Conservation (phyloP, 352 stramenopile genomes). For the Globisporangium megalacanthum region DNA sequence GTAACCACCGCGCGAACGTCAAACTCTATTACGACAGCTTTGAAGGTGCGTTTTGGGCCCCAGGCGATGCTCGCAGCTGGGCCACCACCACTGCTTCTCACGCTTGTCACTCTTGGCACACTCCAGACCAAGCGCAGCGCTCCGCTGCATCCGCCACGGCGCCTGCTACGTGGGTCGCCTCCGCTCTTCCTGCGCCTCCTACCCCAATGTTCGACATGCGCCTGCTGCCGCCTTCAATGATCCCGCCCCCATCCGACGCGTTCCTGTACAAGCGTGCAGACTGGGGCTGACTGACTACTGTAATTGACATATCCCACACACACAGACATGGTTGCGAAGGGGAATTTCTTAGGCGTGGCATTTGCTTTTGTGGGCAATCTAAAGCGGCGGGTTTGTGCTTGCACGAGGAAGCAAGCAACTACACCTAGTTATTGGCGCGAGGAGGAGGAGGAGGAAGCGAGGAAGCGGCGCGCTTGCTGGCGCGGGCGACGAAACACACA, state of each 20-base stretch:
- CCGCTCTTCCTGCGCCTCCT: background rate
- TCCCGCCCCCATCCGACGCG: constrained; percentile 42
- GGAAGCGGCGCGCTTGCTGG: background rate
- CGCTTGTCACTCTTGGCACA: background rate
- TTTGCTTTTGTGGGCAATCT: constrained; percentile 14
- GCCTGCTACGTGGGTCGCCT: background rate
- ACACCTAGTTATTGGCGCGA: constrained; percentile 28
- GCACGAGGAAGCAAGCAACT: constrained; percentile 17
- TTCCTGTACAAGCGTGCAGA: constrained; percentile 43
- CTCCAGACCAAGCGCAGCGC: constrained; percentile 39
- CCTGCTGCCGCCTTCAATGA: constrained; percentile 67
- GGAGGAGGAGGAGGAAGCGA: background rate
- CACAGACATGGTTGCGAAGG: background rate
- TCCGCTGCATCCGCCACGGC: background rate
- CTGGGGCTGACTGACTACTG: constrained; percentile 38
- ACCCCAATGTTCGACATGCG: constrained; percentile 10
- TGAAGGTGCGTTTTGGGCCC: constrained; percentile 27
- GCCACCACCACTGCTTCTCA: background rate
- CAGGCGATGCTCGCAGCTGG: background rate
- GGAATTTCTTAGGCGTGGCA: constrained; percentile 2
- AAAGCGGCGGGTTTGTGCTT: constrained; percentile 16
- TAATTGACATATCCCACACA: background rate
- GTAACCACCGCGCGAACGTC: constrained; percentile 77
- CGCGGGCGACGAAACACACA: background rate
- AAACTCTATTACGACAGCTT: constrained; percentile 85